Conservation (phyloP, 495 filamentous ascomycete species). For the Aspergillus conjunctus region DNA sequence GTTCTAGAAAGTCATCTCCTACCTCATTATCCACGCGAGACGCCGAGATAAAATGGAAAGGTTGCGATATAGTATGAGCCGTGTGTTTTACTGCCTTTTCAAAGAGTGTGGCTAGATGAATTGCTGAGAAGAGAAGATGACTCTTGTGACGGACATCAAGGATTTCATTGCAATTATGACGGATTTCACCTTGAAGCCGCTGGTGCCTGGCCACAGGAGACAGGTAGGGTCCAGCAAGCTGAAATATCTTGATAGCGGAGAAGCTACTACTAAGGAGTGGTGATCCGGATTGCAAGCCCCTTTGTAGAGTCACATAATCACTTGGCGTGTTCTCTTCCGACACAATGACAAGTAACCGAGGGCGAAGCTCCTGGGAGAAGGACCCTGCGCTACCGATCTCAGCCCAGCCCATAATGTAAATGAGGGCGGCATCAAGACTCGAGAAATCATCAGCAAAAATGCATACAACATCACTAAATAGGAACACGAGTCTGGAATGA, state of each 20-base stretch:
- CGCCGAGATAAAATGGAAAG: slow-evolving; percentile 29
- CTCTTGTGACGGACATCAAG: background rate
- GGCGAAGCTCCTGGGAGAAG: slow-evolving; percentile 17
- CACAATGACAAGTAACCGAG: background rate
- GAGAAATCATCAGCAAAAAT: slow-evolving; percentile 36
- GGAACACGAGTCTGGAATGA: slow-evolving; percentile 29
- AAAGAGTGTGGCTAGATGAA: slow-evolving; percentile 31
- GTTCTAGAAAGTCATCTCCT: slow-evolving; percentile 20
- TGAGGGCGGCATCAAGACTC: slow-evolving; percentile 25
- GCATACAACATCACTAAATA: slow-evolving; percentile 34
- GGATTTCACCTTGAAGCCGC: slow-evolving; percentile 20
- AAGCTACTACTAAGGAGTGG: slow-evolving; percentile 12
- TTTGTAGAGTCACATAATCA: background rate
- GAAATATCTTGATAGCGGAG: slow-evolving; percentile 28
- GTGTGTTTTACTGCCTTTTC: slow-evolving; percentile 21
- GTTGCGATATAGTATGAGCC: slow-evolving; percentile 16
- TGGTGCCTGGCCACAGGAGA: slow-evolving; percentile 21
- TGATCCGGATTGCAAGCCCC: background rate
- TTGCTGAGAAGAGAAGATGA: slow-evolving; percentile 25
- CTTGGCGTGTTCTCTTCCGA: background rate
- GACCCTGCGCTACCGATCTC: slow-evolving; percentile 21
- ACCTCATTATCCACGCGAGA: slow-evolving; percentile 19
- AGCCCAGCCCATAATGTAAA: slow-evolving; percentile 24
- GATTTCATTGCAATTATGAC: background rate
- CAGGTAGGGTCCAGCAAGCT: slow-evolving; percentile 21